Conservation (phyloP, 2,329 filamentous ascomycete genomes). For the Neofusicoccum umdonicola region DNA sequence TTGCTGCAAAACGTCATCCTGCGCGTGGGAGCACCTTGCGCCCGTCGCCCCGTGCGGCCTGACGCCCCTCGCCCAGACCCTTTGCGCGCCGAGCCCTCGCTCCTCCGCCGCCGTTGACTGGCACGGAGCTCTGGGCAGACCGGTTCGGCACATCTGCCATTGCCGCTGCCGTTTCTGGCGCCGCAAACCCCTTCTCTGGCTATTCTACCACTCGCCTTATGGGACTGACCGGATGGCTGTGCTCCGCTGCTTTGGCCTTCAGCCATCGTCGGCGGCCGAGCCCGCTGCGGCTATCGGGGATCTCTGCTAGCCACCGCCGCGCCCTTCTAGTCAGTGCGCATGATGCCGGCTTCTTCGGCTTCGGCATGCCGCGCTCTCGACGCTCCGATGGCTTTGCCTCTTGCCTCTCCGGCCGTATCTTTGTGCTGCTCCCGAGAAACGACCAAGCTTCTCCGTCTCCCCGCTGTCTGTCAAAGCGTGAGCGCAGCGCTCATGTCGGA, state of each 20-base stretch:
- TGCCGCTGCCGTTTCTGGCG: neutral
- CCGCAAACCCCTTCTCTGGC: no score
- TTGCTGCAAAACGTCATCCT: slow-evolving; percentile 2
- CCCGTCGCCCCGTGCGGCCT: neutral
- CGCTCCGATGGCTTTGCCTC: neutral
- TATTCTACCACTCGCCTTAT: neutral
- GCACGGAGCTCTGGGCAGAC: neutral
- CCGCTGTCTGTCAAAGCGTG: no score
- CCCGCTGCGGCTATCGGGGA: neutral
- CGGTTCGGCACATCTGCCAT: neutral
- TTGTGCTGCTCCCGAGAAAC: neutral
- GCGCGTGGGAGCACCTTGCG: neutral
- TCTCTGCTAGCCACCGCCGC: neutral
- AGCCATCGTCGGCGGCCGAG: neutral
- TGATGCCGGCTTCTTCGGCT: neutral
- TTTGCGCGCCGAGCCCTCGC: neutral
- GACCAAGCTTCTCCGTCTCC: neutral
- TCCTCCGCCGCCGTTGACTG: neutral
- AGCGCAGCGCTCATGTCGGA: no score
- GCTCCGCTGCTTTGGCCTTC: neutral
- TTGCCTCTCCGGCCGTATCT: neutral
- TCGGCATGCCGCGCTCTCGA: neutral
- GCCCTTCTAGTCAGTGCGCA: neutral
- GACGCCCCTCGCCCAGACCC: neutral
- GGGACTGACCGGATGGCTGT: neutral